Percentiles rank a stretch among this genome's conserved stretches.
These are phyloP conservation scores for Aspergillus viridinutans DNA, from an alignment of 2,329 filamentous ascomycete species.

Conservation along the genomic window DNA sequence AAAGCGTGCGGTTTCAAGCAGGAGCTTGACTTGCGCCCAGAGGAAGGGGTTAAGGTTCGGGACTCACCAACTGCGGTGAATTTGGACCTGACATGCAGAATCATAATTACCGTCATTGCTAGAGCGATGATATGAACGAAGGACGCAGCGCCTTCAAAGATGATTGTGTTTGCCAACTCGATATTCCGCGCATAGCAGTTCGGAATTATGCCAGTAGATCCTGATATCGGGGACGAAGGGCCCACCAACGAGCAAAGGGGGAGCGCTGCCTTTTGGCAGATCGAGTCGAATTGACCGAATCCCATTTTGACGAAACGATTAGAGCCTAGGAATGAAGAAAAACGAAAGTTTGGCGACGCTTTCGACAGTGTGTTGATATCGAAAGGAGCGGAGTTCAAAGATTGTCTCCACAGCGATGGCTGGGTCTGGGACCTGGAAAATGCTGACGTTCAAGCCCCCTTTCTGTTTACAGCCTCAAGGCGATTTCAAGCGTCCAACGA, in stretches of 20 bases:
- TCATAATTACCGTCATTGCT: slow-evolving; percentile 94
- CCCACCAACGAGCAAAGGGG: slow-evolving; percentile 86
- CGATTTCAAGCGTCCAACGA: background rate
- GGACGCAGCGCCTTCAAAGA: slow-evolving; percentile 87
- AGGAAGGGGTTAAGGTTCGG: background rate
- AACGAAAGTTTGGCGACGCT: slow-evolving; percentile 9
- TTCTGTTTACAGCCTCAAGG: background rate
- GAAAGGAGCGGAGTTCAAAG: slow-evolving; percentile 14
- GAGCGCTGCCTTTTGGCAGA: slow-evolving; percentile 80
- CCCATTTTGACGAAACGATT: slow-evolving; percentile 47
- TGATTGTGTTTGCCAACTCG: slow-evolving; percentile 95
- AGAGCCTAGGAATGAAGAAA: slow-evolving; percentile 1
- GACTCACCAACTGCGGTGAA: slow-evolving; percentile 90
- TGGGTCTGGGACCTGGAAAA: slow-evolving; percentile 22
- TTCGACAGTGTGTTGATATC: slow-evolving; percentile 18
- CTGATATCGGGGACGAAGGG: slow-evolving; percentile 56
- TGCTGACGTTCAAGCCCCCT: slow-evolving; percentile 9
- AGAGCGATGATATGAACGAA: slow-evolving; percentile 90
- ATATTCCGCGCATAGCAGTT: slow-evolving; percentile 93
- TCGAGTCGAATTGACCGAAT: slow-evolving; percentile 83
- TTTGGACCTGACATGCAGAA: slow-evolving; percentile 92
- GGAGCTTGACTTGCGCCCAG: background rate
- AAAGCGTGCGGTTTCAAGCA: background rate
- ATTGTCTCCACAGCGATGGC: slow-evolving; percentile 32
- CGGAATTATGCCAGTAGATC: slow-evolving; percentile 76